Evolutionary conservation across 192 early-diverging fungal genomes (phyloP).

Genomic region (Globomyces pollinis-pini): DNA sequence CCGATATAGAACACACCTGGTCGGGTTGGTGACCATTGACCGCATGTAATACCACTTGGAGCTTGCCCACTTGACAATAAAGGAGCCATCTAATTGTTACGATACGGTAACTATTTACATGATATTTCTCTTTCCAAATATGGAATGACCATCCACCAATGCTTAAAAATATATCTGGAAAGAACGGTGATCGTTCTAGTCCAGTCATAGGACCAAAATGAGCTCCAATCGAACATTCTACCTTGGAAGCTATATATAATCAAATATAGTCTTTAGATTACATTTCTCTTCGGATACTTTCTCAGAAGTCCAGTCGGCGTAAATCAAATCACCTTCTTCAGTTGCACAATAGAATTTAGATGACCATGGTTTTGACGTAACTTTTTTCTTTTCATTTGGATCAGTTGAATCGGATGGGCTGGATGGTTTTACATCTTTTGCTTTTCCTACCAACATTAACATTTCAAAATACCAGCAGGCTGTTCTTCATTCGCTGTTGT

Average conservation of each 20-base stretch:
- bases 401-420: conserved; percentile 4
- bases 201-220: conserved; percentile 53
- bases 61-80: conserved; percentile 37
- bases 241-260: conserved; percentile 45
- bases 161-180: conserved; percentile 50
- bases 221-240: conserved; percentile 38
- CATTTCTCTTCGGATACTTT: conserved; percentile 54
- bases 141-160: conserved; percentile 56
- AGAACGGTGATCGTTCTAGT: conserved; percentile 54
- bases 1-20: conserved; percentile 59
- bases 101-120: neutral
- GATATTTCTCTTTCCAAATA: conserved; percentile 48
- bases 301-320: conserved; percentile 51
- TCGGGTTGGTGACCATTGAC: conserved; percentile 53
- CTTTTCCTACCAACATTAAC: no score
- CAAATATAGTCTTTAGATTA: conserved; percentile 20
- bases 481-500: conserved; percentile 6
- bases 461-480: no score
- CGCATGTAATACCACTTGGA: conserved; percentile 31
- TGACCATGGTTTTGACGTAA: conserved; percentile 10
- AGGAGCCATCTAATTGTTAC: conserved; percentile 33
- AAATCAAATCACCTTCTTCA: conserved; percentile 58
- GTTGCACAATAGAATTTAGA: conserved; percentile 54
- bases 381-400: conserved; percentile 14
- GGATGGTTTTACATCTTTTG: conserved; percentile 10